Percentiles rank a stretch among this genome's conserved stretches.
phyloP scores from a whole-genome alignment of 108 stramenopile genomes.

The Pinguiococcus pyrenoidosus region DNA sequence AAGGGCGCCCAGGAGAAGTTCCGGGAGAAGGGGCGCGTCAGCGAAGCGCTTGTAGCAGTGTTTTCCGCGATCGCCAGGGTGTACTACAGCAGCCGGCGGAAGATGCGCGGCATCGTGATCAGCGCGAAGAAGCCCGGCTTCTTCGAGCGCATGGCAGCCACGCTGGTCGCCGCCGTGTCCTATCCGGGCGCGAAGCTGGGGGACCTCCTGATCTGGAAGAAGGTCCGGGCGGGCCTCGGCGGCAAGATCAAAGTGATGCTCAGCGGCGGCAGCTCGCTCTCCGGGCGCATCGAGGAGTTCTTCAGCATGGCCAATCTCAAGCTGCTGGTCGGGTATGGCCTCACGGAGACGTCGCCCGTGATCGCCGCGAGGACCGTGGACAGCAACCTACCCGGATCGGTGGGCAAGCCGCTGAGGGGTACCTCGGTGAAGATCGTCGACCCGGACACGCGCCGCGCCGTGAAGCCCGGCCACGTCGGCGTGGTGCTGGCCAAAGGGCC shows the following conservation, averaged over 20 bases:
- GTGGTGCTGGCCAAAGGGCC: slow-evolving; percentile 60
- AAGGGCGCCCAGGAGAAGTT: slow-evolving; percentile 76
- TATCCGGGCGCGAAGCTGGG: slow-evolving; percentile 61
- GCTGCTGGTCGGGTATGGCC: slow-evolving; percentile 70
- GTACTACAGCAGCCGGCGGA: slow-evolving; percentile 46
- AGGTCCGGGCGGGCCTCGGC: slow-evolving; percentile 77
- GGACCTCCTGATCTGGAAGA: slow-evolving; percentile 76
- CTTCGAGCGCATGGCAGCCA: slow-evolving; percentile 38
- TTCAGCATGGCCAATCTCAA: slow-evolving; percentile 47
- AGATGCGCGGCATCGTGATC: slow-evolving; percentile 55
- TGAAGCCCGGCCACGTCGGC: slow-evolving; percentile 6
- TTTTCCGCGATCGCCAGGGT: slow-evolving; percentile 47
- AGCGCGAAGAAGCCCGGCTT: slow-evolving; percentile 42
- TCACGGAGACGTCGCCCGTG: slow-evolving; percentile 72
- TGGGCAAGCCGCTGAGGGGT: slow-evolving; percentile 53
- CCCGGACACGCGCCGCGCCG: slow-evolving; percentile 13
- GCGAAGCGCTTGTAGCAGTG: slow-evolving; percentile 52
- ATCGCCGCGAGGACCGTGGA: slow-evolving; percentile 52
- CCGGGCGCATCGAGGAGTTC: slow-evolving; percentile 69
- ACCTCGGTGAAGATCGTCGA: slow-evolving; percentile 66
- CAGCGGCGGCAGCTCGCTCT: slow-evolving; percentile 68
- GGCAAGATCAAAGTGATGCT: slow-evolving; percentile 64
- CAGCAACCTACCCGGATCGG: slow-evolving; percentile 62
- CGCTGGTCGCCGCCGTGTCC: slow-evolving; percentile 35
- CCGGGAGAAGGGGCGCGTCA: slow-evolving; percentile 48